Conservation (phyloP, 169 alveolate genomes). For the Plasmodium vivax region DNA sequence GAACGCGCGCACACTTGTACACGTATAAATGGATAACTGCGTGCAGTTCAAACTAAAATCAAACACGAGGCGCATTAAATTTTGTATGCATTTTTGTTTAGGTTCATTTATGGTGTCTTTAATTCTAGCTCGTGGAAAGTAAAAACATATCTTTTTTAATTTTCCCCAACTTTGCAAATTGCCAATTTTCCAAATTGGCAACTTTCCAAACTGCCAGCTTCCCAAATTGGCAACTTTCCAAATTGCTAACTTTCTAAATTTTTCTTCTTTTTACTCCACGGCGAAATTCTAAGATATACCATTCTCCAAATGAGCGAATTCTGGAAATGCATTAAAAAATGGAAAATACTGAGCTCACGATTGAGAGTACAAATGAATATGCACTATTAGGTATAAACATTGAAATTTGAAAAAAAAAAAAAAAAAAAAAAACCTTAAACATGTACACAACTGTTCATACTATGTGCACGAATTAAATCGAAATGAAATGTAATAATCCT, state of each 20-base stretch:
- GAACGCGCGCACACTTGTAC: neutral
- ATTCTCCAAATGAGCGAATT: neutral
- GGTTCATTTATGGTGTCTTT: neutral
- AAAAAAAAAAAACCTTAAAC: neutral
- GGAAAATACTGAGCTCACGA: neutral
- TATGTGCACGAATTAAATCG: neutral
- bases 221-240: too few relatives aligned
- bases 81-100: neutral
- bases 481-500: neutral
- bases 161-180: neutral
- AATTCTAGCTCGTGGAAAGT: neutral
- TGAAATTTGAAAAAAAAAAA: neutral
- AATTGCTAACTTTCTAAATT: neutral
- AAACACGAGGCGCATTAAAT: neutral
- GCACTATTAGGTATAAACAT: neutral
- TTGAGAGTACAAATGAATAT: neutral
- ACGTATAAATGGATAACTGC: neutral
- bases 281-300: neutral
- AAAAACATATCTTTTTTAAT: neutral
- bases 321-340: neutral
- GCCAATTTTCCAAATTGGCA: neutral
- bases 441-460: neutral
- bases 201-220: neutral
- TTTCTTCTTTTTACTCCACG: neutral
- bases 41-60: neutral